A percentile compares a stretch with the other conserved stretches of the same genome.
phyloP scores from a whole-genome alignment of 2,329 filamentous ascomycete genomes.

The Fusarium miscanthi region DNA sequence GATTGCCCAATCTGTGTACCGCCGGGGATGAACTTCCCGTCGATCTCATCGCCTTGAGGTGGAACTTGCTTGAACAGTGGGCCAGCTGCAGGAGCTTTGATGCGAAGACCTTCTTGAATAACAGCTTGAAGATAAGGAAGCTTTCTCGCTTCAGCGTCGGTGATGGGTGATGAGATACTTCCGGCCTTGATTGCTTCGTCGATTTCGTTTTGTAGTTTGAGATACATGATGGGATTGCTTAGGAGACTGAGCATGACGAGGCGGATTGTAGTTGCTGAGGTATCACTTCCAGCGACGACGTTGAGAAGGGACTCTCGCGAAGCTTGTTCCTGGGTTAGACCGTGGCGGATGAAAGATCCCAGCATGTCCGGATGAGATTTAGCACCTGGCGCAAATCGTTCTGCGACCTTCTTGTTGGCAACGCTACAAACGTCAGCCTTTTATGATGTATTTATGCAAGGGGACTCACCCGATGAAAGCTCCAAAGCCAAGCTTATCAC shows the following conservation, averaged over 20 bases:
- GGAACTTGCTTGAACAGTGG: constrained; percentile 50
- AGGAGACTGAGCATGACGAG: constrained; percentile 63
- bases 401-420: constrained; percentile 6
- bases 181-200: constrained; percentile 57
- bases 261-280: constrained; percentile 53
- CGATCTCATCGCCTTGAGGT: constrained; percentile 41
- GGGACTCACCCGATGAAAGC: constrained; percentile 9
- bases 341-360: constrained; percentile 54
- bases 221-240: constrained; percentile 59
- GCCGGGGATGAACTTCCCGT: constrained; percentile 54
- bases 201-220: constrained; percentile 61
- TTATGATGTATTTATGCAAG: background rate
- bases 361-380: constrained; percentile 51
- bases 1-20: constrained; percentile 48
- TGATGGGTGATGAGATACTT: constrained; percentile 31
- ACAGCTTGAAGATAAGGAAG: constrained; percentile 63
- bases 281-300: constrained; percentile 54
- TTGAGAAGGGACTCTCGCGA: constrained; percentile 49
- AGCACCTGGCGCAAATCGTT: background rate
- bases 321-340: constrained; percentile 49
- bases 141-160: constrained; percentile 49
- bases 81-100: constrained; percentile 57
- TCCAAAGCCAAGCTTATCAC: constrained; percentile 41
- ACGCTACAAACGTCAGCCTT: constrained; percentile 16
- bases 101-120: constrained; percentile 60